Conservation (phyloP, 257 asterid species). For the Solanum megistacrolobum region DNA sequence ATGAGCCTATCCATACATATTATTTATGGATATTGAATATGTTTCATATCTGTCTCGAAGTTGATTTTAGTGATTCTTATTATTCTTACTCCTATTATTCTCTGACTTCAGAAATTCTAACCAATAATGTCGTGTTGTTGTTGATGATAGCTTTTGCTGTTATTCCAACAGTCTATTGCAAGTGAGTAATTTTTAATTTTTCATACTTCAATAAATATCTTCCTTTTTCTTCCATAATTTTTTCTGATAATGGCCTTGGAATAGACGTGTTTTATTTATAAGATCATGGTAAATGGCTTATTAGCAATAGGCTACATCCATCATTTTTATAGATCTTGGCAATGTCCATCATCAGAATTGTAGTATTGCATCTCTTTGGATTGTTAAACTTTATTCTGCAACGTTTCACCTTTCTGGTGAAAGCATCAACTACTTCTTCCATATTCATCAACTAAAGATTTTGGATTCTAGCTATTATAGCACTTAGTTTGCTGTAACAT, state of each 20-base stretch:
- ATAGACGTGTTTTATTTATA: not conserved
- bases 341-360: not conserved
- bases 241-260: not conserved
- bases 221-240: not conserved
- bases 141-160: conserved; percentile 69
- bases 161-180: conserved; percentile 64
- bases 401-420: not conserved
- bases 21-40: not conserved
- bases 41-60: not conserved
- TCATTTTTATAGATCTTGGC: not conserved
- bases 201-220: not conserved
- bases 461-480: not conserved
- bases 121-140: conserved; percentile 38
- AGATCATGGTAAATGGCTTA: not conserved
- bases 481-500: conserved; percentile 1
- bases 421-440: not conserved
- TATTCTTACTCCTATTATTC: not conserved
- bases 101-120: conserved; percentile 46
- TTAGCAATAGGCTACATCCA: not conserved
- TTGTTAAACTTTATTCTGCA: not conserved
- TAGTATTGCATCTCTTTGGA: not conserved
- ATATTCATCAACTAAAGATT: not conserved
- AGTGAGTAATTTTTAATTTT: conserved; percentile 40
- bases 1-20: not conserved
- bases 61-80: not conserved